Evolutionary conservation across 192 early-diverging fungal genomes (phyloP), one percentile per base, ranked within the genome.

Genomic region (Backusella circina): DNA sequence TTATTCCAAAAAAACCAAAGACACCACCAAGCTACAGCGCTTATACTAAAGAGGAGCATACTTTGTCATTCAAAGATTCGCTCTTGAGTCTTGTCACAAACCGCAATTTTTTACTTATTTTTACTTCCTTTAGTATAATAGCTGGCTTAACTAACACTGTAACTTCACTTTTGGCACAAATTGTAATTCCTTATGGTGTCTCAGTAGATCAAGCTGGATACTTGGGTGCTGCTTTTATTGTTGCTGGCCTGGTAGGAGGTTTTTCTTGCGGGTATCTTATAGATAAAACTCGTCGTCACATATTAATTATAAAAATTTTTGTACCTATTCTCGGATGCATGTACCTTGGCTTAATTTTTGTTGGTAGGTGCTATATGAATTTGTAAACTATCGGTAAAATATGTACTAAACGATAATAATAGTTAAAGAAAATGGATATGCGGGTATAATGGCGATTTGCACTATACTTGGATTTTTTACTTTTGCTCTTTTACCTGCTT

Each of bases 231-330:
- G 82, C 83, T 26, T 86, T 85, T 73, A 81, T 91, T 72, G 79
- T 86, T 21, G 84, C 82, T 71, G 90, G 90, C 64, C 51, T 91
- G 9, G 78, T 91, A 9, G 84, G 87, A 18, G 87, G 89, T 16
- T 78, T 83, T 16, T n/a, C n/a, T n/a, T n/a, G n/a, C n/a, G n/a
- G n/a, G n/a, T n/a, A n/a, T n/a, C n/a, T 37, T 37, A 37, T 37
- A 5, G 36, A 37, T 37, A 37, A 37, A 8, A 37, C 36, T 37
- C 36, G 36, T 37, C 36, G 36, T 8, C 36, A 37, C 9, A 37
- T 37, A 37, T 37, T 37, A 1, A 37, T 37, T 37, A 37, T 37
- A 37, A 37, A 37, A 37, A 37, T 37, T 37, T 37, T 37, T 37
- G 36, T 37, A 8, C 36, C 36, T 8, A 37, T 37, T 37, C 36